These are phyloP conservation scores for Talaromyces sp. DNA, from an alignment of 2,329 filamentous ascomycete genomes.

Conservation along the genomic window DNA sequence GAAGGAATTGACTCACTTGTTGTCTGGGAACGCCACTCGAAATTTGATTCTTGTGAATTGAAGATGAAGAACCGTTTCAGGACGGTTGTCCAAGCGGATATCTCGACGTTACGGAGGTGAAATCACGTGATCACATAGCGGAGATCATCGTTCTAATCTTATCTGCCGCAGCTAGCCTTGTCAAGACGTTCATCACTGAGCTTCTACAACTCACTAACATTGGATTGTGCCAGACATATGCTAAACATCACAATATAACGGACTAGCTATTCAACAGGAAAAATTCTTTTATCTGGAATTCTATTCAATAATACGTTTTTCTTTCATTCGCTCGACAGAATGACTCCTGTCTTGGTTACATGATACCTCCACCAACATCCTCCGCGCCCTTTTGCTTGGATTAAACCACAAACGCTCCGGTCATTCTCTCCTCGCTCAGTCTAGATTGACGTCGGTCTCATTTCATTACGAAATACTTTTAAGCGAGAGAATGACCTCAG, in stretches of 20 bases:
- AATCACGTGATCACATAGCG: neutral
- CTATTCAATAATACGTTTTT: neutral
- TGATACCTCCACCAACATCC: neutral
- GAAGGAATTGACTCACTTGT: constrained; percentile 5
- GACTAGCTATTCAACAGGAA: neutral
- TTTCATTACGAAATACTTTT: neutral
- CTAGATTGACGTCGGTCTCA: neutral
- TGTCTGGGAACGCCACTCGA: neutral
- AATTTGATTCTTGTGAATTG: neutral
- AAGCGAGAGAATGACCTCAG: constrained; percentile 30
- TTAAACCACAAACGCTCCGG: neutral
- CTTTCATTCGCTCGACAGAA: neutral
- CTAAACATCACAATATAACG: neutral
- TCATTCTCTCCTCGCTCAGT: neutral
- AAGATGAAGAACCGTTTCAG: neutral
- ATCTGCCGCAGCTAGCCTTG: neutral
- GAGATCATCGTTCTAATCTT: constrained; percentile 6
- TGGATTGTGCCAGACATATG: neutral
- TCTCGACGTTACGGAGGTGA: neutral
- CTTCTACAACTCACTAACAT: neutral
- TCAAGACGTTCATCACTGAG: neutral
- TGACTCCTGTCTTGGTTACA: constrained; percentile 1
- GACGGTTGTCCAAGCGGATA: neutral
- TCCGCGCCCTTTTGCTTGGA: neutral
- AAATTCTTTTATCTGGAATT: neutral